Evolutionary conservation across 257 asterid genomes (phyloP).

Genomic region (Nicotiana paniculata): DNA sequence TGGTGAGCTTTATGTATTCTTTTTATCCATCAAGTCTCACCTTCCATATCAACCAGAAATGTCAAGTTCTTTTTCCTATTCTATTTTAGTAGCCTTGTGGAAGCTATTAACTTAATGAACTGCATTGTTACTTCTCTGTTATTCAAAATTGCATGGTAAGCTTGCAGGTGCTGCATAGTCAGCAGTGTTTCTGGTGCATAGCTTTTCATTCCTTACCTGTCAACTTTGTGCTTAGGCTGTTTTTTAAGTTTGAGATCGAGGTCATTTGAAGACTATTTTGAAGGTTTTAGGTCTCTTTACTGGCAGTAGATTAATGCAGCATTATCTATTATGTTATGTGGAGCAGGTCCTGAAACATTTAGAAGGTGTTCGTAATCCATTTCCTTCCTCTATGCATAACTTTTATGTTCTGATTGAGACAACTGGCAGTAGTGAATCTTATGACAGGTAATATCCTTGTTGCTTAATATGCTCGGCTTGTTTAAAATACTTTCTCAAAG

Average conservation of each 20-base stretch:
- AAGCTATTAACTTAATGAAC: neutral
- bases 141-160: neutral
- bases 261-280: neutral
- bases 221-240: neutral
- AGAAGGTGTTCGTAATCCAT: slow-evolving; percentile 93
- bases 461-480: slow-evolving; percentile 10
- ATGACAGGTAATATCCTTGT: slow-evolving; percentile 66
- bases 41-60: neutral
- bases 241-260: neutral
- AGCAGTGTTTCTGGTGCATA: neutral
- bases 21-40: neutral
- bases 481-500: neutral
- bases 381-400: slow-evolving; percentile 73
- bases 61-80: slow-evolving; percentile 1
- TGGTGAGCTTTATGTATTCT: slow-evolving; percentile 46
- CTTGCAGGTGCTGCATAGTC: neutral
- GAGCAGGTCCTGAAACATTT: slow-evolving; percentile 81
- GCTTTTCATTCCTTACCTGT: neutral
- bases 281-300: neutral
- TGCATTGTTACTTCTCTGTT: neutral
- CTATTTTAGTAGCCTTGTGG: neutral
- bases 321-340: slow-evolving; percentile 12
- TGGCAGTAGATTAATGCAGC: slow-evolving; percentile 1
- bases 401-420: slow-evolving; percentile 94
- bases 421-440: slow-evolving; percentile 83